phyloP scores from a whole-genome alignment of 805 yeast species.

The Vanderwaltozyma yarrowii region DNA sequence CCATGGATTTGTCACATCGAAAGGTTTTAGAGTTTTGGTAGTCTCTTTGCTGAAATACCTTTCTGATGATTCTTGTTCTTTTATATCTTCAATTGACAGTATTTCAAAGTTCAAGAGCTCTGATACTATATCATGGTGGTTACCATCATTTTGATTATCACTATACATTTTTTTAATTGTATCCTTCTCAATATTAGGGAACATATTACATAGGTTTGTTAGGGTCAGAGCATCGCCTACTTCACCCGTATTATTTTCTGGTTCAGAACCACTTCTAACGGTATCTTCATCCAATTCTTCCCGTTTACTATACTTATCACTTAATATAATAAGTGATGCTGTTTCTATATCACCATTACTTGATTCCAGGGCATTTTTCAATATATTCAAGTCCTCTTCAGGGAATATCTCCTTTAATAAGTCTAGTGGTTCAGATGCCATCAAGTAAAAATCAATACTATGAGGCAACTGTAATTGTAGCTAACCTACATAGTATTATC shows the following conservation, averaged over 20 bases:
- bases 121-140: conserved; percentile 12
- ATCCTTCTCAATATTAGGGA: conserved; percentile 33
- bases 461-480: too few relatives aligned
- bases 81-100: conserved; percentile 8
- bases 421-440: too few relatives aligned
- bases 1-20: conserved; percentile 7
- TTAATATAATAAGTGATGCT: conserved; percentile 1
- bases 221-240: neutral
- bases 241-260: too few relatives aligned
- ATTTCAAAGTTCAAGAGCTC: conserved; percentile 14
- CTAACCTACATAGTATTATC: too few relatives aligned
- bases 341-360: conserved; percentile 2
- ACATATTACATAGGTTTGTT: conserved; percentile 27
- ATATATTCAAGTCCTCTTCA: conserved; percentile 2
- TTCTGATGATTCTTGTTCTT: conserved; percentile 5
- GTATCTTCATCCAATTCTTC: too few relatives aligned
- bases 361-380: conserved; percentile 10
- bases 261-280: too few relatives aligned
- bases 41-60: conserved; percentile 1
- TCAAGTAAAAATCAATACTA: too few relatives aligned
- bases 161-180: conserved; percentile 25
- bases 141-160: conserved; percentile 21
- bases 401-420: conserved; percentile 16
- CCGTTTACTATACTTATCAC: too few relatives aligned
- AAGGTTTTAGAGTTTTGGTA: neutral